Evolutionary conservation across 2,329 filamentous ascomycete genomes (phyloP), one percentile per base, ranked within the genome.

Genomic region (Exophiala sp.): DNA sequence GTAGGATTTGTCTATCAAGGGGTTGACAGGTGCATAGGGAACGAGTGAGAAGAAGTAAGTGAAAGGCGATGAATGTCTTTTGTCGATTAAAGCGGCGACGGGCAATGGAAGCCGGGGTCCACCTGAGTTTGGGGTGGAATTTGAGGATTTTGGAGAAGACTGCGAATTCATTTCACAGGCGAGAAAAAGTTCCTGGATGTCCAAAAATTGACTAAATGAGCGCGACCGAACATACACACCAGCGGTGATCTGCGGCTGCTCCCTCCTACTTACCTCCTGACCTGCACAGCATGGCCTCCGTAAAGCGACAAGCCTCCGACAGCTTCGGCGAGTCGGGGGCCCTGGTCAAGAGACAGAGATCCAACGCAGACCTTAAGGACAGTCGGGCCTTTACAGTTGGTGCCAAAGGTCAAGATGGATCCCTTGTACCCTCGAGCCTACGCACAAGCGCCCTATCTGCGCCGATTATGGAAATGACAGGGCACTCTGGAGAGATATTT

Each of bases 391-490:
- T 83, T 36, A 73, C 83, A 38, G 75, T 78, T 24, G 84, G 83
- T 68, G 74, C 71, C 42, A 59, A 56, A 47, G 54, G 50, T 14
- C 75, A 78, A 59, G 80, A 81, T 79, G 83, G 83, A 58, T 78
- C 85, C 36, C 78, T 88, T 51, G 78, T 87, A 65, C 81, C 86
- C 42, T 58, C 44, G 71, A 95, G 91, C 81, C 82, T 58, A 82
- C 86, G 50, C 83, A 91, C 90, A 43, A 95, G 90, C 69, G 84
- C 82, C 48, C 80, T 99, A 29, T 86, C 95, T 69, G 88, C 92
- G 54, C 91, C 92, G 1, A 87, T 96, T 41, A 96, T 97, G 91
- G 90, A 97, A 72, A 78, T 99, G 51, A 87, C 86, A 78, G 82
- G 83, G 21, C 83, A 86, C 62, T 78, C 78, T 32, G 91, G 89